Conservation (phyloP, 805 yeast genomes). For the Yarrowia osloensis region DNA sequence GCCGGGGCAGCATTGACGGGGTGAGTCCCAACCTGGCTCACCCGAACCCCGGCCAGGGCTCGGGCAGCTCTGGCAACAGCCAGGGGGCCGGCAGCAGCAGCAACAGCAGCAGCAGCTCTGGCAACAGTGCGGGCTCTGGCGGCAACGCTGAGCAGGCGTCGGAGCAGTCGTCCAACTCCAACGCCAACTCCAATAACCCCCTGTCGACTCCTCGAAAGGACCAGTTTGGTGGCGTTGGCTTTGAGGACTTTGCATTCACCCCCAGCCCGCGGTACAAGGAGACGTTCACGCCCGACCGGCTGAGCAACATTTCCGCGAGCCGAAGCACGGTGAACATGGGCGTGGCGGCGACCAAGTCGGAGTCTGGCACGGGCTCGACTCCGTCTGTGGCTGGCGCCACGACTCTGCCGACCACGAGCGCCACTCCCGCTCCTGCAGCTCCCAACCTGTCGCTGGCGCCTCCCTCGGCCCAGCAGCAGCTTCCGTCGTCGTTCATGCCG, state of each 20-base stretch:
- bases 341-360: not conserved
- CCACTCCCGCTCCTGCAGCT: constrained; percentile 38
- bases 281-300: constrained; percentile 27
- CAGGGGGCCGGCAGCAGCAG: not conserved
- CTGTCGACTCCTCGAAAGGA: constrained; percentile 20
- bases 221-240: constrained; percentile 24
- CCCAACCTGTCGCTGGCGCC: constrained; percentile 44
- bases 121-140: not conserved
- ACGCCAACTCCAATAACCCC: no score
- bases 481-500: constrained; percentile 50
- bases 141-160: not conserved
- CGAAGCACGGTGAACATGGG: constrained; percentile 26
- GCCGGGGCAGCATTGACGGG: not conserved
- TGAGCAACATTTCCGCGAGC: constrained; percentile 24
- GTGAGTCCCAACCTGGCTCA: not conserved
- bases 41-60: not conserved
- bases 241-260: constrained; percentile 27
- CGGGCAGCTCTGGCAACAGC: not conserved
- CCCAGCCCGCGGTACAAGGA: constrained; percentile 23
- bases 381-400: constrained; percentile 4
- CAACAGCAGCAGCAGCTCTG: not conserved
- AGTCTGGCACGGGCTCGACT: not conserved
- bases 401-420: not conserved
- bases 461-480: constrained; percentile 43
- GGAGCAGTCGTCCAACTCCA: not conserved